phyloP scores from a whole-genome alignment of 306 rosid species.

The Quercus berberidifolia region DNA sequence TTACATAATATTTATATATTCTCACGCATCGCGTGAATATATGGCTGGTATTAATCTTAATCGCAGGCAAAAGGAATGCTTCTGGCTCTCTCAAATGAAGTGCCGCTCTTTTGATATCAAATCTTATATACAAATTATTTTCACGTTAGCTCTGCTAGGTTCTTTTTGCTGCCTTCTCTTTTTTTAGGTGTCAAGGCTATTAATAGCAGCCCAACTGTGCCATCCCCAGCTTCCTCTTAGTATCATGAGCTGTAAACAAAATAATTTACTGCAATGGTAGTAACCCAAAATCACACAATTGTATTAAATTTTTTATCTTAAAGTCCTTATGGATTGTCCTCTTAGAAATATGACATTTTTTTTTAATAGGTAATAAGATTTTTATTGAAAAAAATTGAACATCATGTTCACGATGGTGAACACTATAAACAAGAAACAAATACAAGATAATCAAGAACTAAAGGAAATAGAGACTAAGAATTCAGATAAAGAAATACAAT shows the following conservation, averaged over 20 bases:
- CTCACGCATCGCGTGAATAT: too few relatives aligned
- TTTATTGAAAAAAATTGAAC: too few relatives aligned
- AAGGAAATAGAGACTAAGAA: too few relatives aligned
- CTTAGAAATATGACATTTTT: neutral
- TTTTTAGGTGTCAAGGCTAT: slow-evolving; percentile 39
- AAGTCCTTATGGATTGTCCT: slow-evolving; percentile 4
- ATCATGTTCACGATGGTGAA: too few relatives aligned
- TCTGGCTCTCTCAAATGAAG: slow-evolving; percentile 25
- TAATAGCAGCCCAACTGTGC: slow-evolving; percentile 22
- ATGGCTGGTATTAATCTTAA: neutral
- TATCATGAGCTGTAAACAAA: slow-evolving; percentile 42
- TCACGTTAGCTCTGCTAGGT: slow-evolving; percentile 14
- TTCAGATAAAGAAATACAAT: too few relatives aligned
- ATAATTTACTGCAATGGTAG: slow-evolving; percentile 29
- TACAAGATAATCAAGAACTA: too few relatives aligned
- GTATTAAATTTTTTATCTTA: neutral
- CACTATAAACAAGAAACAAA: too few relatives aligned
- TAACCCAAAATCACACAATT: slow-evolving; percentile 22
- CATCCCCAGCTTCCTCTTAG: slow-evolving; percentile 22
- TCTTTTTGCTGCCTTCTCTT: slow-evolving; percentile 22
- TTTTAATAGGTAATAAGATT: too few relatives aligned
- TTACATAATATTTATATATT: too few relatives aligned
- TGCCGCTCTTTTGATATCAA: slow-evolving; percentile 24
- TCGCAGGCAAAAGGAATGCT: too few relatives aligned
- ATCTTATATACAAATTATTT: slow-evolving; percentile 16